Evolutionary conservation across 352 stramenopile species (phyloP).

Genomic region (Globisporangium iwayamae): DNA sequence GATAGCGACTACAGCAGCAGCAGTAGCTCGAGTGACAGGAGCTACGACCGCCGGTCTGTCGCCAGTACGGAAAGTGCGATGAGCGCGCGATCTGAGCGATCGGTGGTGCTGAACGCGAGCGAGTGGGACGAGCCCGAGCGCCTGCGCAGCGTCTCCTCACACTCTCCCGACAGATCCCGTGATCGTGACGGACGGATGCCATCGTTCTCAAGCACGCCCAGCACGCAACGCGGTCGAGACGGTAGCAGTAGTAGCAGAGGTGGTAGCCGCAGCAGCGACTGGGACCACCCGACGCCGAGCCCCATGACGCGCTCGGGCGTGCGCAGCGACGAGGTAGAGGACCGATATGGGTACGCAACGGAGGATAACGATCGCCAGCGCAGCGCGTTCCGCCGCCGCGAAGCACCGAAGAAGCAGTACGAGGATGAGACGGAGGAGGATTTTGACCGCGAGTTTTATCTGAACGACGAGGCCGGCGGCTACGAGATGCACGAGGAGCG

Average conservation of each 20-base stretch:
- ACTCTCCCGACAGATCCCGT: slow-evolving; percentile 3
- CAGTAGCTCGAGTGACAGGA: not conserved
- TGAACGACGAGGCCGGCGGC: slow-evolving; percentile 87
- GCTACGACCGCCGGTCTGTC: slow-evolving; percentile 8
- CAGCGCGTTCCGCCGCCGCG: slow-evolving; percentile 10
- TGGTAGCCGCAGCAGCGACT: slow-evolving; percentile 26
- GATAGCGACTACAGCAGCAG: not conserved
- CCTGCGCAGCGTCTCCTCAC: slow-evolving; percentile 46
- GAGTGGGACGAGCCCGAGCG: slow-evolving; percentile 80
- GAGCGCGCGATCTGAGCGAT: slow-evolving; percentile 27
- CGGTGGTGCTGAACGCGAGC: slow-evolving; percentile 39
- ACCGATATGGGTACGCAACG: slow-evolving; percentile 13
- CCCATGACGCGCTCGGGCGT: slow-evolving; percentile 22
- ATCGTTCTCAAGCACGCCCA: slow-evolving; percentile 18
- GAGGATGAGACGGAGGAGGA: slow-evolving; percentile 85
- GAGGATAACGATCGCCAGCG: slow-evolving; percentile 13
- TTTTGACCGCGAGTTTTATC: slow-evolving; percentile 95
- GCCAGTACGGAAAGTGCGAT: slow-evolving; percentile 18
- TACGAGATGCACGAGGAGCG: slow-evolving; percentile 58
- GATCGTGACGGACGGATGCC: not conserved
- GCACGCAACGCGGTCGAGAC: slow-evolving; percentile 16
- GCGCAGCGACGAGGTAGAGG: slow-evolving; percentile 1
- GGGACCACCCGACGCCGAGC: slow-evolving; percentile 47
- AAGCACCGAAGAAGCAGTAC: slow-evolving; percentile 73
- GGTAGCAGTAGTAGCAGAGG: slow-evolving; percentile 6